Conservation (phyloP, 495 filamentous ascomycete species). For the Aspergillus funiculosus region DNA sequence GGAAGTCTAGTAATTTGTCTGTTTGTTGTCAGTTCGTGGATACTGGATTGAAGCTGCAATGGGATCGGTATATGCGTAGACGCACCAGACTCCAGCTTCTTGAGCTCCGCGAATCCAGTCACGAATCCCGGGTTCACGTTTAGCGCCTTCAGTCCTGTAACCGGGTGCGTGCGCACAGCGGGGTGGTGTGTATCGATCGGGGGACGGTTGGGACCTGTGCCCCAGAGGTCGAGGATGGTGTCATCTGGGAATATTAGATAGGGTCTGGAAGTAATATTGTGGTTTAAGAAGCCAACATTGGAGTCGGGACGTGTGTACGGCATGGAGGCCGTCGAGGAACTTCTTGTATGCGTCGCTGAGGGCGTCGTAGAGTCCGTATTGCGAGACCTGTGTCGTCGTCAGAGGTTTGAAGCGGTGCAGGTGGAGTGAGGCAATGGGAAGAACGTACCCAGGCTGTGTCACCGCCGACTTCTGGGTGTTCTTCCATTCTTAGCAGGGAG, state of each 20-base stretch:
- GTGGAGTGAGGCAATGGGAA: too few species aligned
- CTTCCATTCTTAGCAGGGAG: conserved; percentile 50
- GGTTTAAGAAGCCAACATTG: conserved; percentile 25
- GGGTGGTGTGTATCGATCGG: conserved; percentile 52
- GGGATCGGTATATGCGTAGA: too few species aligned
- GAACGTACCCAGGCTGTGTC: conserved; percentile 44
- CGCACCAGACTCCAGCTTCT: conserved; percentile 43
- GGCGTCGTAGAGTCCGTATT: conserved; percentile 48
- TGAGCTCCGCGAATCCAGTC: conserved; percentile 49
- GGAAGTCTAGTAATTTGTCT: conserved; percentile 48
- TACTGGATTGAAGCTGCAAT: too few species aligned
- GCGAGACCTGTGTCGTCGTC: conserved; percentile 33
- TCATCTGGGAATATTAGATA: conserved; percentile 16
- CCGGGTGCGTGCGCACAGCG: conserved; percentile 50
- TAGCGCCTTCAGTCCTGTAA: conserved; percentile 46
- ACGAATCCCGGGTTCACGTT: conserved; percentile 49
- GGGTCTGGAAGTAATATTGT: conserved; percentile 2
- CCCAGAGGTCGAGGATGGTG: conserved; percentile 43
- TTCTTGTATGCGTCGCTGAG: conserved; percentile 41
- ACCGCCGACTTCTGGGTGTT: conserved; percentile 48
- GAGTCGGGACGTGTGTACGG: conserved; percentile 44
- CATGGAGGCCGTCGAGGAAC: conserved; percentile 45
- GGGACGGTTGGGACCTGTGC: conserved; percentile 41
- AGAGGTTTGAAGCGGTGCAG: too few species aligned
- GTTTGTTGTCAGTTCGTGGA: too few species aligned